Conservation (phyloP, 2,329 filamentous ascomycete genomes). For the Pseudogymnoascus sp. region DNA sequence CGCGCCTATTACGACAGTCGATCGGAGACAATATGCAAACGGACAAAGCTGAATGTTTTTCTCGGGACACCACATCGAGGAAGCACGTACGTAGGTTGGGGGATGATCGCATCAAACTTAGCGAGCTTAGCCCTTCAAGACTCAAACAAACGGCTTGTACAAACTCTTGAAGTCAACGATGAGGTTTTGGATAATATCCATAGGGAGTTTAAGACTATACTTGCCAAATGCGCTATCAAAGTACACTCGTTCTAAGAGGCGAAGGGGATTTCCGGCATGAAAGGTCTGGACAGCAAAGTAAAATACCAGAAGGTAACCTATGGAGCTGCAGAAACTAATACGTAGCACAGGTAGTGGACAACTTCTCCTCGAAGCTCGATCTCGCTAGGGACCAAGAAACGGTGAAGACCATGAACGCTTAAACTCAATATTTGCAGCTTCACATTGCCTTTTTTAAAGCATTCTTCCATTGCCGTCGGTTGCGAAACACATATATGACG, state of each 20-base stretch:
- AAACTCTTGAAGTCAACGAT: slow-evolving; percentile 30
- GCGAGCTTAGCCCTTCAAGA: slow-evolving; percentile 31
- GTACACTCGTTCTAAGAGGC: slow-evolving; percentile 38
- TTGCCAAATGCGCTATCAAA: slow-evolving; percentile 25
- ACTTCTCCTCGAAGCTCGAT: background rate
- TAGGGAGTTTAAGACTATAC: slow-evolving; percentile 31
- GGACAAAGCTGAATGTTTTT: background rate
- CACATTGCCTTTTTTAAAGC: too few relatives aligned
- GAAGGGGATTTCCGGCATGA: slow-evolving; percentile 31
- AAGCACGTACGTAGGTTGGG: background rate
- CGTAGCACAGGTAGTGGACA: background rate
- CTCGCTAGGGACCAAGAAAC: background rate
- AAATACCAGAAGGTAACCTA: background rate
- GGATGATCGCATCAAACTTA: slow-evolving; percentile 30
- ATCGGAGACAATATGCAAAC: background rate
- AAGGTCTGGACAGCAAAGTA: slow-evolving; percentile 32
- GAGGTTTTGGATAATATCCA: slow-evolving; percentile 37
- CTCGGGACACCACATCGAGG: background rate
- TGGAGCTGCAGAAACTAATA: background rate
- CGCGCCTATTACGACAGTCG: too few relatives aligned
- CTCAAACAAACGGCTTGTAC: slow-evolving; percentile 31
- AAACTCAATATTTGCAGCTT: too few relatives aligned
- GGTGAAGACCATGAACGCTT: background rate
- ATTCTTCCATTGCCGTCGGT: too few relatives aligned
- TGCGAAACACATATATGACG: too few relatives aligned